phyloP scores from a whole-genome alignment of 1,284 basidiomycete genomes.

The Apiotrichum gracile region DNA sequence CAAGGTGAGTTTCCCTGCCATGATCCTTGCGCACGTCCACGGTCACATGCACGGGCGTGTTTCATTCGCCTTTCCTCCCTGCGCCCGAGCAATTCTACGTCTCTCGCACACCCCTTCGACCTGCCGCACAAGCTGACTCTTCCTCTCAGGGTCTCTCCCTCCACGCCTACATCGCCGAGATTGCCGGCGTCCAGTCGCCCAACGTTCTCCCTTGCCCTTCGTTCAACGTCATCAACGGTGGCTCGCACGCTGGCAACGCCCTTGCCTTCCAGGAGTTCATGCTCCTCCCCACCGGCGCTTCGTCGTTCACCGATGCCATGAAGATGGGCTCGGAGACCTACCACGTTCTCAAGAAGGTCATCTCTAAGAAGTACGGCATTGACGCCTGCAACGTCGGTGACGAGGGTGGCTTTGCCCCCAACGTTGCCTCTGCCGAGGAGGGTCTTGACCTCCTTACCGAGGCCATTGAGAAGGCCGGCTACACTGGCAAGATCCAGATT shows the following conservation, averaged over 20 bases:
- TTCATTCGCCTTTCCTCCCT: too few relatives aligned
- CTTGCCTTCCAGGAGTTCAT: conserved; percentile 99
- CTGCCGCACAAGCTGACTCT: too few relatives aligned
- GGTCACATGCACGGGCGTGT: too few relatives aligned
- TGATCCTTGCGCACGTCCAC: too few relatives aligned
- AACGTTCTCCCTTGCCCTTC: conserved; percentile 86
- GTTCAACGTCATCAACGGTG: conserved; percentile 99
- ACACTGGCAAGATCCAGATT: conserved; percentile 98
- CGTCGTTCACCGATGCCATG: conserved; percentile 91
- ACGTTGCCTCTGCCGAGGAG: conserved; percentile 94
- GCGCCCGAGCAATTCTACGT: too few relatives aligned
- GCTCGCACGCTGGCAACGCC: conserved; percentile 98
- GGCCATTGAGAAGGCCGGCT: conserved; percentile 96
- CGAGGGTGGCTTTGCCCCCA: conserved; percentile 99
- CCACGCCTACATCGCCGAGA: conserved; percentile 92
- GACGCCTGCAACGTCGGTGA: conserved; percentile 99
- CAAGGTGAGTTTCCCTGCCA: conserved; percentile 51
- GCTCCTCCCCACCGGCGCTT: conserved; percentile 91
- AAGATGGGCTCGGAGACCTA: conserved; percentile 98
- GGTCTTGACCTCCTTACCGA: conserved; percentile 92
- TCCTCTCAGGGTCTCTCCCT: conserved; percentile 81
- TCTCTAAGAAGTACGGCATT: conserved; percentile 98
- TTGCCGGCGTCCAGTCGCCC: conserved; percentile 89
- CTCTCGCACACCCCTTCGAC: too few relatives aligned
- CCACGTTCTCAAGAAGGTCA: conserved; percentile 99